Base-by-base conservation (phyloP, 495 filamentous ascomycete genomes). In the Chaetomium fimeti region DNA sequence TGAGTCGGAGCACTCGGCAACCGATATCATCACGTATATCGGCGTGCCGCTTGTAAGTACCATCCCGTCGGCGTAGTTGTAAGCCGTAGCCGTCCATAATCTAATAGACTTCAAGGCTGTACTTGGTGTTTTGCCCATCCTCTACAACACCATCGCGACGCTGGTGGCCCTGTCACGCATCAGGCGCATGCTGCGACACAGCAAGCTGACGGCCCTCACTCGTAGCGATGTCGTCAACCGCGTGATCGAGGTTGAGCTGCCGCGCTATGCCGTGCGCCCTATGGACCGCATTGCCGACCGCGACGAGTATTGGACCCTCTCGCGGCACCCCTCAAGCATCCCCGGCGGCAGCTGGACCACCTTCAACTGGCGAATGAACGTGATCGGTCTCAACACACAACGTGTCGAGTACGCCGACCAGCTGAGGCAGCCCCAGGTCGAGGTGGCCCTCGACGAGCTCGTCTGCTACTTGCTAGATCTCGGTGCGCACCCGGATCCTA, bases 211-310 rank as follows among this genome's bases (percentile, higher is more conserved):
- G 13, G 83, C 83, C 15, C 77, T 87, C 47, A 87, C 84, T 29
- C 81, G 86, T 61, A 82, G 81, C 70, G 84, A 85, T 64, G 79
- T 88, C 4, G 81, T 88, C 53, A 86, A 86, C 63, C 82, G 84
- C 60, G 79, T 88, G 36, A 85, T 89, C 60, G 86, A 89, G 66
- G 82, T 89, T 16, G 85, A 88, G 64, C 75, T 89, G 43, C 86
- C 86, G 2, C 80, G 86, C 3, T 85, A 85, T 56, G 86, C 81
- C 22, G 85, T 88, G 29, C 81, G 81, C 15, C 86, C 87, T 0
- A 77, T 82, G 61, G 81, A 87, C 59, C 79, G 85, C 6, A 80
- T 79, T 47, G 76, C 80, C 61, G 73, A 82, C 27, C 70, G 73
- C 1, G 74, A 75, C 13, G 74, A 82, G 49, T 89, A 88, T 68